A percentile compares a stretch with the other conserved stretches of the same genome.
These are phyloP conservation scores for Tolypocladium endophyticum DNA, from an alignment of 2,329 filamentous ascomycete genomes.

Conservation along the genomic window DNA sequence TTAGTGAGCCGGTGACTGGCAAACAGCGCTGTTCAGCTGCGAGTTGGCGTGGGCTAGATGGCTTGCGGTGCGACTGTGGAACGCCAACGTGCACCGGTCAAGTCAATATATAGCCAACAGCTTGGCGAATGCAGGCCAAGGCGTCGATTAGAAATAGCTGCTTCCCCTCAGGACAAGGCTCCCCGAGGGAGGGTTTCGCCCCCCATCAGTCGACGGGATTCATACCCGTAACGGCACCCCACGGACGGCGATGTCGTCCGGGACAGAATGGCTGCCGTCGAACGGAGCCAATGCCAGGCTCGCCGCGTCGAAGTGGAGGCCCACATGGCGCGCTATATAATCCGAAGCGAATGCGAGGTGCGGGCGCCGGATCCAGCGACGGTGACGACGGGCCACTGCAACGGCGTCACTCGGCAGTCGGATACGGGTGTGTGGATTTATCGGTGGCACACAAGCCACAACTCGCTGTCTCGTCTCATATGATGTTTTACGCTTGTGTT, in stretches of 20 bases:
- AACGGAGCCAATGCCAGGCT: background rate
- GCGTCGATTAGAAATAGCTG: background rate
- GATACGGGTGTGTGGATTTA: background rate
- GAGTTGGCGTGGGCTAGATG: background rate
- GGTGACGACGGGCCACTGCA: background rate
- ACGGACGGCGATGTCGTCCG: background rate
- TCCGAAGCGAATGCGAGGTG: background rate
- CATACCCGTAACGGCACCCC: background rate
- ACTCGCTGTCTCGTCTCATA: background rate
- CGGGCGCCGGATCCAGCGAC: background rate
- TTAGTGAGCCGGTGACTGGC: background rate
- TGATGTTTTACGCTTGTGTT: background rate
- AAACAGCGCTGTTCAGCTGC: background rate
- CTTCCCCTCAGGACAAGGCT: background rate
- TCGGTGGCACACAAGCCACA: background rate
- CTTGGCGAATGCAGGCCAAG: background rate
- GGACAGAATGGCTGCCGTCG: background rate
- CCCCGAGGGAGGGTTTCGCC: background rate
- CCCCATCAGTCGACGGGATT: background rate
- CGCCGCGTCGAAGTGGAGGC: background rate
- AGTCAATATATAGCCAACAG: background rate
- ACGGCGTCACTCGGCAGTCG: background rate
- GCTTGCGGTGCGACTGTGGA: background rate
- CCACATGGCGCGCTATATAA: background rate
- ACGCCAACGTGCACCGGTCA: background rate